These are phyloP conservation scores for Neoascochyta sp. DNA, from an alignment of 2,329 filamentous ascomycete genomes.

Conservation along the genomic window DNA sequence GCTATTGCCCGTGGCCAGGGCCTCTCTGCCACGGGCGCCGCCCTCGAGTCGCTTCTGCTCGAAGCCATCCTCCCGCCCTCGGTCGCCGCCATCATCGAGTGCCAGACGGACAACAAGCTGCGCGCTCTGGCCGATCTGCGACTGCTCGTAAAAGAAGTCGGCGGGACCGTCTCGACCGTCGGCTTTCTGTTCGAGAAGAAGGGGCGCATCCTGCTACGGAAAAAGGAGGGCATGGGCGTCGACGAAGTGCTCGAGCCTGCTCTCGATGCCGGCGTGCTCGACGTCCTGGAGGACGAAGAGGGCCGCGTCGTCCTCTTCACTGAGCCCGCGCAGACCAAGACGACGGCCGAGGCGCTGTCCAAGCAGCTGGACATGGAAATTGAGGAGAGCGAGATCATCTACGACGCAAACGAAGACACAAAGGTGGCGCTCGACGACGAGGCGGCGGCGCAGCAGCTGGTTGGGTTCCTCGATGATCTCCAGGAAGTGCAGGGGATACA, in stretches of 20 bases:
- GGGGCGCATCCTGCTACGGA: conserved; percentile 68
- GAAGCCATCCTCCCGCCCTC: conserved; percentile 76
- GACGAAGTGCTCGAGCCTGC: conserved; percentile 76
- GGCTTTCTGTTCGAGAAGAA: conserved; percentile 81
- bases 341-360: conserved; percentile 62
- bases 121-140: conserved; percentile 72
- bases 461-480: conserved; percentile 54
- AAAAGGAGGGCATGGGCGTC: conserved; percentile 53
- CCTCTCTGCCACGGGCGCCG: conserved; percentile 66
- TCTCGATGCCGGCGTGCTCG: conserved; percentile 78
- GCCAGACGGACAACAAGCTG: conserved; percentile 76
- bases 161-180: conserved; percentile 68
- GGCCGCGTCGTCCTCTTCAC: conserved; percentile 69
- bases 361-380: conserved; percentile 63
- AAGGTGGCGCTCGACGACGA: conserved; percentile 60
- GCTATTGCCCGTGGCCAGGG: conserved; percentile 89
- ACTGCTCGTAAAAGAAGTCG: conserved; percentile 64
- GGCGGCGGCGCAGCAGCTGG: conserved; percentile 55
- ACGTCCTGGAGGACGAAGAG: conserved; percentile 66
- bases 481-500: conserved; percentile 74
- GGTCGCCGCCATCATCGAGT: conserved; percentile 75
- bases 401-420: conserved; percentile 78
- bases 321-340: conserved; percentile 61
- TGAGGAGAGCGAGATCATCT: conserved; percentile 75
- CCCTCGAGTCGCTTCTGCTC: conserved; percentile 72